Evolutionary conservation across 1,284 basidiomycete genomes (phyloP), one percentile per base, ranked within the genome.

Genomic region (Phlebopus sp.): DNA sequence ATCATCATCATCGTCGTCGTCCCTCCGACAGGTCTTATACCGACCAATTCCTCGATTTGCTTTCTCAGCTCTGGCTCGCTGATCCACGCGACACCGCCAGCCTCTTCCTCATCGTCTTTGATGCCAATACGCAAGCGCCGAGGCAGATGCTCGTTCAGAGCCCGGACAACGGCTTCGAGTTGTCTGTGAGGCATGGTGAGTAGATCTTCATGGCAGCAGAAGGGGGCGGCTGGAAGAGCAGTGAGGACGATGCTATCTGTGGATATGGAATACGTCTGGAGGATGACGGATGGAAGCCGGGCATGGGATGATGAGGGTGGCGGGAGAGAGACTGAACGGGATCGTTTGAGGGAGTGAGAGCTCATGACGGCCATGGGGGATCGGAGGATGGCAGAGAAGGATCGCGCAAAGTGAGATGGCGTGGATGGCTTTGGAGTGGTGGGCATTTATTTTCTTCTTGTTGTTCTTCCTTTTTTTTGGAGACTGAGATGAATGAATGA

Each of bases 191-290:
- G 53, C 80, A 82, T 82, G 2, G 72, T 71, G 51, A 81, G 51
- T 35, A 82, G 74, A 54, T 82, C 81, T 47, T 79, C 78, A 58
- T 82, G 79, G 60, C 79, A 82, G 64, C 79, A 81, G 64, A 82
- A 82, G 0, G 79, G 80, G 3, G 73, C 58, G 21, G 63, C 62
- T 45, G 69, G 63, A 5, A 83, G 67, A 10, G 79, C 67, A 0
- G 77, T 82, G 56, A 83, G 77, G 40, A 82, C 68, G n/a, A 82
- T 66, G 7, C 73, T 76, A 52, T 79, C 78, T 9, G 73, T 69
- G 29, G 66, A 65, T 8, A 56, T 42, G 51, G 80, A 78, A 41
- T 77, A 71, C 50, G 76, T 78, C 59, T 81, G 79, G 4, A 82
- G 60, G 8, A 77, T 71, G 35, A 78, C 60, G 2, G 61, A 42